Evolutionary conservation across 345 rosid genomes (phyloP), one percentile per base, ranked within the genome.

Genomic region (Eucalyptus shirleyi): DNA sequence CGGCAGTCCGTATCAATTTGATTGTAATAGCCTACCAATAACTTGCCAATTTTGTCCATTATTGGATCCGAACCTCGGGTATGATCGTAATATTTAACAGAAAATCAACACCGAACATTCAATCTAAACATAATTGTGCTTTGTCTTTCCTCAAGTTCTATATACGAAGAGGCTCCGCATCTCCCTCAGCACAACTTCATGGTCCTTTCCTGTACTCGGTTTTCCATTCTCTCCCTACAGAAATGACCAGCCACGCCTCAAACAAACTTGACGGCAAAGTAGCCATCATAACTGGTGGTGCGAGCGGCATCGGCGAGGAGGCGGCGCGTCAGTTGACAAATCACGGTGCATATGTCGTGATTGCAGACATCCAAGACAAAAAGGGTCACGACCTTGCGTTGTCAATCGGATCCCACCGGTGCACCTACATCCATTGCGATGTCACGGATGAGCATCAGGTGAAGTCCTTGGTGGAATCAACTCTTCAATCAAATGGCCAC

Each of bases 361-460:
- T 91, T 12, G 91, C 91, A 10, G 91, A 90, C 80, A 47, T 91
- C 67, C 87, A 89, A 11, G 92, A 91, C 7, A 87, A 89, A 21
- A 86, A 45, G 55, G 92, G 92, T 26, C 77, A 72, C 40, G 34
- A 89, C 34, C 86, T 91, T 28, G 93, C 59, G 5, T 49, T 69
- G 28, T 86, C 92, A 1, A 88, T 90, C 15, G 90, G 90, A 50
- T 47, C 28, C 53, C 55, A 50, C 26, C 86, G 65, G 44, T 88
- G 87, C 45, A 56, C 45, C 59, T 92, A 89, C 50, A 17, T 91
- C 44, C 92, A 59, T 80, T 92, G 93, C 81, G 93, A 92, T 26
- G 89, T 92, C 23, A 88, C 92, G 8, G 40, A 88, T 17, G 93
- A 91, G 89, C 80, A 87, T 19, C 89, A 89, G 11, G 87, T 92